Evolutionary conservation across 192 early-diverging fungal genomes (phyloP).

Genomic region (Coemansia sp.): DNA sequence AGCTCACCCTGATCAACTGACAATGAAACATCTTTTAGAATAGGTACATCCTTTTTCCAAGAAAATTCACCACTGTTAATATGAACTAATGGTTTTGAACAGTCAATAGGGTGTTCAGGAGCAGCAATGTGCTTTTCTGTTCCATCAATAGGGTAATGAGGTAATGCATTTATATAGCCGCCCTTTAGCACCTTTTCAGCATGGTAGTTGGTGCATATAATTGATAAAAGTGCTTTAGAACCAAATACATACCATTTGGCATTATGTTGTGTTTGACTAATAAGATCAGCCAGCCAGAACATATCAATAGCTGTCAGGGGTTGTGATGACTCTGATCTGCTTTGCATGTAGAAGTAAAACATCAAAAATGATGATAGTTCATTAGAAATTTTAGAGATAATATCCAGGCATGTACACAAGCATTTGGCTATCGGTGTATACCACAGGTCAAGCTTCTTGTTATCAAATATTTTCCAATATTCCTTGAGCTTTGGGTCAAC

Average conservation of each 20-base stretch:
- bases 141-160: not conserved
- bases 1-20: slow-evolving; percentile 58
- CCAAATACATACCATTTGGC: not conserved
- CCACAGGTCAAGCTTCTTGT: not conserved
- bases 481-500: slow-evolving; percentile 6
- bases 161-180: slow-evolving; percentile 15
- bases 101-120: not conserved
- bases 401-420: not conserved
- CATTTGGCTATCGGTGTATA: not conserved
- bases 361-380: slow-evolving; percentile 13
- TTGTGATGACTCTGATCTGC: not conserved
- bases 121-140: not conserved
- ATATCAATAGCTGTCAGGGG: slow-evolving; percentile 17
- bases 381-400: not conserved
- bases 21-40: slow-evolving; percentile 51
- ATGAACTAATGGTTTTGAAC: not conserved
- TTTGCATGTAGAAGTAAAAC: slow-evolving; percentile 17
- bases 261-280: not conserved
- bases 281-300: slow-evolving; percentile 11
- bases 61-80: slow-evolving; percentile 20
- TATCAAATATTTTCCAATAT: slow-evolving; percentile 8
- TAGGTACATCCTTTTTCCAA: slow-evolving; percentile 8
- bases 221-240: not conserved
- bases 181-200: slow-evolving; percentile 20
- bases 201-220: not conserved